Evolutionary conservation across 805 yeast genomes (phyloP).

Genomic region (Nakazawaea pomicola): DNA sequence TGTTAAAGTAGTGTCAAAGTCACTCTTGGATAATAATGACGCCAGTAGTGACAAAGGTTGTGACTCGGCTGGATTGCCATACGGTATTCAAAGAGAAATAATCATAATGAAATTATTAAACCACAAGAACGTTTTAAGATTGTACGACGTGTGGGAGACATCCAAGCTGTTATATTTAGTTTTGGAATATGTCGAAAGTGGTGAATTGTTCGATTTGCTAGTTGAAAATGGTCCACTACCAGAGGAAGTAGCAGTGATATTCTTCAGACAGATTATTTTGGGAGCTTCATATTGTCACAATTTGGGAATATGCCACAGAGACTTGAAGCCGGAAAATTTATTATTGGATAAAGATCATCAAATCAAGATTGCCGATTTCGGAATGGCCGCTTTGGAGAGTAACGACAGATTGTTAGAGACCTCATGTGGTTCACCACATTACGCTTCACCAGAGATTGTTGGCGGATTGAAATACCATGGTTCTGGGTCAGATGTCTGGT

Average conservation of each 20-base stretch:
- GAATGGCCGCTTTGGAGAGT: constrained; percentile 83
- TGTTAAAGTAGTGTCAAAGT: constrained; percentile 75
- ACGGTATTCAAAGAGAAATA: constrained; percentile 96
- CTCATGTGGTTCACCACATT: constrained; percentile 85
- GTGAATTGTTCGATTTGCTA: constrained; percentile 72
- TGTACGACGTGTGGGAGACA: constrained; percentile 98
- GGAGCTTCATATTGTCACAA: constrained; percentile 83
- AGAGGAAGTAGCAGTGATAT: constrained; percentile 70
- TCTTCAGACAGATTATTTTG: constrained; percentile 70
- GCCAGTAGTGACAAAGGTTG: constrained; percentile 25
- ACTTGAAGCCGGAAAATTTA: constrained; percentile 77
- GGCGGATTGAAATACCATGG: constrained; percentile 77
- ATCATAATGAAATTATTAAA: constrained; percentile 94
- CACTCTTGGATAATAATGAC: constrained; percentile 31
- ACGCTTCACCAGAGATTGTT: constrained; percentile 85
- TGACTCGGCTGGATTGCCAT: constrained; percentile 68
- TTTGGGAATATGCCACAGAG: constrained; percentile 77
- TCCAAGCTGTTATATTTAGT: constrained; percentile 80
- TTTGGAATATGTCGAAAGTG: constrained; percentile 83
- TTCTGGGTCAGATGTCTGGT: constrained; percentile 83
- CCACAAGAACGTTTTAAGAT: constrained; percentile 88
- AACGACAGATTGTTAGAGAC: constrained; percentile 69
- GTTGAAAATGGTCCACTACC: constrained; percentile 67
- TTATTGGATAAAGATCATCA: constrained; percentile 59
- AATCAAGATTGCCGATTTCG: constrained; percentile 80